Conservation (phyloP, 2,329 filamentous ascomycete species). For the Amauroascus niger region DNA sequence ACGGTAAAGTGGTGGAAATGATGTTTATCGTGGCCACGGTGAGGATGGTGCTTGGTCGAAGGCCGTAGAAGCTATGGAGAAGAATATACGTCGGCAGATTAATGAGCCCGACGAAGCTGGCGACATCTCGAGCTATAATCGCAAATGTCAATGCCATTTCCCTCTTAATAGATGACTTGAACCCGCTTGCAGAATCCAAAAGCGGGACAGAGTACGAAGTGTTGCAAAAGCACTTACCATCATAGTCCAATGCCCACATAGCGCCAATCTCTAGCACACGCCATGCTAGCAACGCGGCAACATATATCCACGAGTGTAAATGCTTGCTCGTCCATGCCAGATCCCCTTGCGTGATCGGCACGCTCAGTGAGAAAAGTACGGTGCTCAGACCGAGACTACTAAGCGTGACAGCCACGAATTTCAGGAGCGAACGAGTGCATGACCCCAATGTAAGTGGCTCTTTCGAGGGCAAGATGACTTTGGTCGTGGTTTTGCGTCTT, state of each 20-base stretch:
- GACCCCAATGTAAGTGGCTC: constrained; percentile 18
- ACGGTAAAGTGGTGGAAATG: constrained; percentile 60
- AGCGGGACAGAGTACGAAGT: background rate
- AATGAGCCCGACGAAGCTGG: constrained; percentile 57
- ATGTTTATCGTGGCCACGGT: constrained; percentile 59
- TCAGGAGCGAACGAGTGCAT: constrained; percentile 26
- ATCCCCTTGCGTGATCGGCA: constrained; percentile 53
- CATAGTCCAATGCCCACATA: constrained; percentile 64
- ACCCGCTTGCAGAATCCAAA: background rate
- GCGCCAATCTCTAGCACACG: constrained; percentile 58
- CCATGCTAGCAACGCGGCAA: constrained; percentile 46
- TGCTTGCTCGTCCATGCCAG: constrained; percentile 58
- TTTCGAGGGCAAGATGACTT: background rate
- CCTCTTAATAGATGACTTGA: too few species aligned
- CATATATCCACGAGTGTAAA: constrained; percentile 53
- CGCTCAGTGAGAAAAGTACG: constrained; percentile 53
- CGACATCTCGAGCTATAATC: constrained; percentile 42
- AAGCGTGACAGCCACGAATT: constrained; percentile 41
- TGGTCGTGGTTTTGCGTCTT: constrained; percentile 7
- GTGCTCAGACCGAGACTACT: constrained; percentile 54
- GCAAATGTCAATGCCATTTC: background rate
- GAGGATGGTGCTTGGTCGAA: constrained; percentile 52
- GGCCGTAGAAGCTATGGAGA: constrained; percentile 64
- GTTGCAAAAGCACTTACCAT: constrained; percentile 36
- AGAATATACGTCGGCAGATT: constrained; percentile 69